A percentile compares a stretch with the other conserved stretches of the same genome.
Evolutionary conservation across 2,329 filamentous ascomycete species (phyloP).

Genomic region (Phialemoniopsis sp.): DNA sequence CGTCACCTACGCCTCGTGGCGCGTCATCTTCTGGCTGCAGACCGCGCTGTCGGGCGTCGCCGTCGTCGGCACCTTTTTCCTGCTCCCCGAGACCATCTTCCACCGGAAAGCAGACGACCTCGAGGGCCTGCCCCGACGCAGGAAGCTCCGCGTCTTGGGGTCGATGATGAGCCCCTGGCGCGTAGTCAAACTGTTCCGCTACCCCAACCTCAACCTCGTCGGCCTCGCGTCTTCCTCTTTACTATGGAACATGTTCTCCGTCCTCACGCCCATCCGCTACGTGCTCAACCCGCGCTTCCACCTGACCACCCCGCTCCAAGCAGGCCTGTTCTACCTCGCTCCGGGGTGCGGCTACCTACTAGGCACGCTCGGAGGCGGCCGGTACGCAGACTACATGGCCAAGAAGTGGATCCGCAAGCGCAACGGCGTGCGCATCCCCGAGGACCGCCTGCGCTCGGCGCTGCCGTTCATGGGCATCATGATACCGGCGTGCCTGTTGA

Average conservation of each 20-base stretch:
- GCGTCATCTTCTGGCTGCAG: slow-evolving; percentile 69
- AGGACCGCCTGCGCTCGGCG: slow-evolving; percentile 63
- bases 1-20: slow-evolving; percentile 63
- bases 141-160: slow-evolving; percentile 47
- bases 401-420: slow-evolving; percentile 54
- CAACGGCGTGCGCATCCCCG: slow-evolving; percentile 55
- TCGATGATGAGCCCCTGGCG: slow-evolving; percentile 57
- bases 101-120: slow-evolving; percentile 51
- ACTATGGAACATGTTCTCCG: slow-evolving; percentile 69
- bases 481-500: slow-evolving; percentile 60
- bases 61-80: slow-evolving; percentile 48
- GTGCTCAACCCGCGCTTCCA: slow-evolving; percentile 67
- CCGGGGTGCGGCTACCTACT: slow-evolving; percentile 63
- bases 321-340: slow-evolving; percentile 66
- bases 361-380: slow-evolving; percentile 63
- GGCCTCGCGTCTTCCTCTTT: slow-evolving; percentile 55
- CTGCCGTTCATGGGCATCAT: slow-evolving; percentile 56
- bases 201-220: slow-evolving; percentile 59
- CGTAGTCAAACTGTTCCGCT: slow-evolving; percentile 52
- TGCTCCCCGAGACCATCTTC: slow-evolving; percentile 67
- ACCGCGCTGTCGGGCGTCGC: slow-evolving; percentile 55
- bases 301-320: slow-evolving; percentile 58
- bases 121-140: slow-evolving; percentile 34
- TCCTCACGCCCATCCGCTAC: slow-evolving; percentile 66
- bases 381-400: slow-evolving; percentile 64